A percentile compares a stretch with the other conserved stretches of the same genome.
Conservation (phyloP, 2,329 filamentous ascomycete genomes). For the Pestalotiopsis sp. region DNA sequence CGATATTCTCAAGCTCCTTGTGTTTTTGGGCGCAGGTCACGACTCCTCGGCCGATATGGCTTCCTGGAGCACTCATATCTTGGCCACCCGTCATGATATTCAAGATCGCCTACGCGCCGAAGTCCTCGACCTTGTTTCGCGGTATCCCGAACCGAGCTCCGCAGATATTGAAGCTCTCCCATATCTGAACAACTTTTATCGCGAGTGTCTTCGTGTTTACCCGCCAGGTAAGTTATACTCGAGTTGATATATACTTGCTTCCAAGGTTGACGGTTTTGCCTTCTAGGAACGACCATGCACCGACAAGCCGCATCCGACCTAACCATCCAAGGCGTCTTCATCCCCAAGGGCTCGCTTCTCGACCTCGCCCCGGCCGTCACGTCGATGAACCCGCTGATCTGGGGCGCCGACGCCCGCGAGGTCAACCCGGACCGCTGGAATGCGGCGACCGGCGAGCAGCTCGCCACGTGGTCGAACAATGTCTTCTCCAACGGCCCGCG, state of each 20-base stretch:
- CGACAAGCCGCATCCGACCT: slow-evolving; percentile 24
- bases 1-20: slow-evolving; percentile 15
- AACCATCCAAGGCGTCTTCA: slow-evolving; percentile 23
- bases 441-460: slow-evolving; percentile 14
- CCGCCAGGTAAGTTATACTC: slow-evolving; percentile 25
- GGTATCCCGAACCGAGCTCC: slow-evolving; percentile 22
- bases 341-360: slow-evolving; percentile 28
- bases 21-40: slow-evolving; percentile 30
- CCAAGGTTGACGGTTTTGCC: no score
- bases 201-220: slow-evolving; percentile 37
- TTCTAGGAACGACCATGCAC: slow-evolving; percentile 21
- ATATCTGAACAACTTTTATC: slow-evolving; percentile 38
- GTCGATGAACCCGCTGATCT: slow-evolving; percentile 21
- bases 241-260: no score
- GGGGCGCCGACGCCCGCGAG: slow-evolving; percentile 23
- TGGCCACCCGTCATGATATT: slow-evolving; percentile 33
- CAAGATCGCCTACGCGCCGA: slow-evolving; percentile 35
- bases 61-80: slow-evolving; percentile 34
- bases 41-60: slow-evolving; percentile 36
- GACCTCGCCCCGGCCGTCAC: slow-evolving; percentile 22
- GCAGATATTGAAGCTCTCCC: slow-evolving; percentile 30
- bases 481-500: slow-evolving; percentile 30
- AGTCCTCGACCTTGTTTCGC: slow-evolving; percentile 23
- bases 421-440: slow-evolving; percentile 29
- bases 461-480: slow-evolving; percentile 33